Evolutionary conservation across 257 asterid species (phyloP), one percentile per base, ranked within the genome.

Genomic region (Paulownia fortunei): DNA sequence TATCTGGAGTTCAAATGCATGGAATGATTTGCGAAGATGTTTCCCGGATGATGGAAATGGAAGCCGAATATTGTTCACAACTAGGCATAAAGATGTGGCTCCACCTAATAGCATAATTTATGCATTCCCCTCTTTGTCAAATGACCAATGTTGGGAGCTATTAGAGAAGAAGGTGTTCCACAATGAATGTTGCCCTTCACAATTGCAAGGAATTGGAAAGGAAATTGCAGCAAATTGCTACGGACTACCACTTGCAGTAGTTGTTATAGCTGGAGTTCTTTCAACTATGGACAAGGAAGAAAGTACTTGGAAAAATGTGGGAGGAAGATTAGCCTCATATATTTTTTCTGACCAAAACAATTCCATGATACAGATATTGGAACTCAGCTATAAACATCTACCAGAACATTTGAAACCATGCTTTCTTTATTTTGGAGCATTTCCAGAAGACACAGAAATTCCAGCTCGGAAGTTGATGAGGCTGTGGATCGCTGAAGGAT

Each of bases 191-290:
- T n/a, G n/a, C n/a, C n/a, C n/a, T n/a, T n/a, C n/a, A n/a, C n/a
- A n/a, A n/a, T n/a, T n/a, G n/a, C n/a, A n/a, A n/a, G n/a, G n/a
- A n/a, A n/a, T n/a, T n/a, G n/a, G n/a, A n/a, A n/a, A n/a, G n/a
- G n/a, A n/a, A n/a, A n/a, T n/a, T n/a, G n/a, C n/a, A n/a, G n/a
- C n/a, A n/a, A n/a, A n/a, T n/a, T n/a, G n/a, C n/a, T n/a, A n/a
- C n/a, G n/a, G n/a, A 3, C 37, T 81, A 9, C 85, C 88, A 24
- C 80, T 84, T 36, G 67, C 76, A 32, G 81, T 79, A 23, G 77
- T 79, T 30, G 66, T 81, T 19, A 37, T 81, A 32, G 82, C 86
- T 21, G 84, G 80, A 56, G 21, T 68, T 34, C 84, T 84, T 15
- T 70, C 65, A n/a, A 66, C 23, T 46, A 66, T 27, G 55, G 55